These are phyloP conservation scores for Globisporangium carolinianum DNA, from an alignment of 352 stramenopile species.

Conservation along the genomic window DNA sequence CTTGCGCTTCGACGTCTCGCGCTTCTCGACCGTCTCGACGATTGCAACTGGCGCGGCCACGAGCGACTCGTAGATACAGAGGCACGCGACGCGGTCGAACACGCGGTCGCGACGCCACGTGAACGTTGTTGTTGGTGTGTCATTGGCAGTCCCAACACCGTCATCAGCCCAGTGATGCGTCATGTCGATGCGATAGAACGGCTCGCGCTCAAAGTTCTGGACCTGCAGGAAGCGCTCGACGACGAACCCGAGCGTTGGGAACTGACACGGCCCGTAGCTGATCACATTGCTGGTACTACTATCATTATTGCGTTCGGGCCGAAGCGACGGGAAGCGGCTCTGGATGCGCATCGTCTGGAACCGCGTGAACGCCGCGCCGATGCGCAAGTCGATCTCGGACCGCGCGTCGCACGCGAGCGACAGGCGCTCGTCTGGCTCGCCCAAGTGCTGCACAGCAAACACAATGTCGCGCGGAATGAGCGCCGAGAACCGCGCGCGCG, in stretches of 20 bases:
- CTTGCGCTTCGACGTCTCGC: constrained; percentile 90
- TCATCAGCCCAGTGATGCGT: constrained; percentile 39
- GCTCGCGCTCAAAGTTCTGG: constrained; percentile 94
- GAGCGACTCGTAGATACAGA: constrained; percentile 90
- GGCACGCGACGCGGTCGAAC: constrained; percentile 92
- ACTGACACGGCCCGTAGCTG: constrained; percentile 99
- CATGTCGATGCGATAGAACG: constrained; percentile 95
- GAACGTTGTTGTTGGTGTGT: constrained; percentile 84
- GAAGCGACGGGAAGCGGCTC: constrained; percentile 60
- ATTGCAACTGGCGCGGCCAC: constrained; percentile 53
- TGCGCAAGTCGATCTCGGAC: constrained; percentile 93
- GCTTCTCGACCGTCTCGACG: constrained; percentile 66
- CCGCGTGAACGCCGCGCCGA: constrained; percentile 92
- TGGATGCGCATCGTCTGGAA: constrained; percentile 95
- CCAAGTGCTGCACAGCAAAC: constrained; percentile 80
- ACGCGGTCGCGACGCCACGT: constrained; percentile 93
- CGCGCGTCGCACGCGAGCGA: constrained; percentile 86
- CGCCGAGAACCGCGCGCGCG: constrained; percentile 90
- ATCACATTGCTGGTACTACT: constrained; percentile 61
- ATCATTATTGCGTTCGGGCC: constrained; percentile 39
- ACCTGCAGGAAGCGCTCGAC: constrained; percentile 92
- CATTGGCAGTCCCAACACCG: constrained; percentile 5
- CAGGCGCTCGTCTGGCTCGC: constrained; percentile 70
- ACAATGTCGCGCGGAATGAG: constrained; percentile 90
- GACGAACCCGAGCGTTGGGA: constrained; percentile 98